These are phyloP conservation scores for Cladosporium sp. DNA, from an alignment of 2,329 filamentous ascomycete genomes.

Conservation along the genomic window DNA sequence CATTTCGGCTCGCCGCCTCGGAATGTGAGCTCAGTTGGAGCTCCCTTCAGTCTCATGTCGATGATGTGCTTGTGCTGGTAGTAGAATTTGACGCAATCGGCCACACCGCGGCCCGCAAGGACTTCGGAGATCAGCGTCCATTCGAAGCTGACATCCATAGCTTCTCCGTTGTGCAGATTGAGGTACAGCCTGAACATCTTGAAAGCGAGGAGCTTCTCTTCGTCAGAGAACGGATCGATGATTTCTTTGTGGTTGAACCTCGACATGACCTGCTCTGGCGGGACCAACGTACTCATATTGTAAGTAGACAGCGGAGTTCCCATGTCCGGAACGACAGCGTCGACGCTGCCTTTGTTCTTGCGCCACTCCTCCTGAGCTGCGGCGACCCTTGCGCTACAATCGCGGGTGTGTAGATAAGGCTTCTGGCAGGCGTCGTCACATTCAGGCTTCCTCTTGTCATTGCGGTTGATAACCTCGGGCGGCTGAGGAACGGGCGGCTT, in stretches of 20 bases:
- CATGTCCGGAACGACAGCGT: neutral
- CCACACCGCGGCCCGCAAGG: neutral
- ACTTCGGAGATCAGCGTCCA: neutral
- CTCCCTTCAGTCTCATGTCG: neutral
- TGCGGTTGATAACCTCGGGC: too few species aligned
- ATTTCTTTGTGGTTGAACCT: neutral
- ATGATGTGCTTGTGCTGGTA: neutral
- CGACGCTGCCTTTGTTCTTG: neutral
- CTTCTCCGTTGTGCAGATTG: neutral
- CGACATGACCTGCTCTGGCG: neutral
- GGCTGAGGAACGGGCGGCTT: neutral
- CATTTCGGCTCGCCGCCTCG: neutral
- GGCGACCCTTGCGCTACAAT: neutral
- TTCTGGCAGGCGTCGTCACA: neutral
- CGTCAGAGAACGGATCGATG: neutral
- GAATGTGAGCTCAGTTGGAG: neutral
- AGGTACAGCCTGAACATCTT: neutral
- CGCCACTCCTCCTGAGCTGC: neutral
- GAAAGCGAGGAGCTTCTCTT: neutral
- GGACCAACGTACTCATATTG: neutral
- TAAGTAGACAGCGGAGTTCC: neutral
- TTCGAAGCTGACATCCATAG: neutral
- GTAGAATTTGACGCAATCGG: neutral
- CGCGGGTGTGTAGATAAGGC: neutral
- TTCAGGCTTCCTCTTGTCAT: neutral